phyloP scores from a whole-genome alignment of 108 stramenopile genomes.

The Stephanodiscus minutulus region DNA sequence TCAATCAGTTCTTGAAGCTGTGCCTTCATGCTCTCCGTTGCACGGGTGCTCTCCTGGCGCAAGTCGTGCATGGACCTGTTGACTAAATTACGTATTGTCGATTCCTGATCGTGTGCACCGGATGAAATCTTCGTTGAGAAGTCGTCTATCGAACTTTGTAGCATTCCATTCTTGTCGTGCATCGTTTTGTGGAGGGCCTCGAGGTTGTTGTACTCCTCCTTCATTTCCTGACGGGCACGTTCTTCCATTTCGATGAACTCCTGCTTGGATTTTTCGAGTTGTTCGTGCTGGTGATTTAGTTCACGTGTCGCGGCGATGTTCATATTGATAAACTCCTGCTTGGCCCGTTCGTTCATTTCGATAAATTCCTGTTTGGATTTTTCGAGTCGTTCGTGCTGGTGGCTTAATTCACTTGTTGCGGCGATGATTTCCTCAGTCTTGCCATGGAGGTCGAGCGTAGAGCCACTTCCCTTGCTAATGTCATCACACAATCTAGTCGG shows the following conservation, averaged over 20 bases:
- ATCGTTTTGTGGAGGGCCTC: constrained; percentile 4
- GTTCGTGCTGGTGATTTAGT: constrained; percentile 2
- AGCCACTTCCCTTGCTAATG: background rate
- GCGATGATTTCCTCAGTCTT: constrained; percentile 17
- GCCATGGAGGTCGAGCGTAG: background rate
- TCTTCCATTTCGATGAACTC: background rate
- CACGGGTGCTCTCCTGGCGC: constrained; percentile 4
- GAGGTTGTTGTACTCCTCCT: constrained; percentile 6
- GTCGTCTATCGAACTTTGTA: constrained; percentile 14
- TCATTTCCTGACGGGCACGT: constrained; percentile 7
- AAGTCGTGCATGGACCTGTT: constrained; percentile 14
- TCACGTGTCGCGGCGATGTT: too few species aligned
- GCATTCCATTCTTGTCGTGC: background rate
- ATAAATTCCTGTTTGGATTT: constrained; percentile 5
- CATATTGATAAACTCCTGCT: too few species aligned
- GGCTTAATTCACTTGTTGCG: background rate
- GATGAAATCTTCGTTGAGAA: constrained; percentile 16
- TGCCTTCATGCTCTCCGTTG: background rate
- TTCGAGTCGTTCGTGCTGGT: constrained; percentile 5
- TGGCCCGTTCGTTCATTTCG: constrained; percentile 3
- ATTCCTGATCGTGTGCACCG: constrained; percentile 12
- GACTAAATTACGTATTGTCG: constrained; percentile 6
- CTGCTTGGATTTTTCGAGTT: constrained; percentile 9
- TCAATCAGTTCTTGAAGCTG: constrained; percentile 9
- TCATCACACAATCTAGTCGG: background rate